Conservation (phyloP, 768 basidiomycete species). For the Gyrodon lividus region DNA sequence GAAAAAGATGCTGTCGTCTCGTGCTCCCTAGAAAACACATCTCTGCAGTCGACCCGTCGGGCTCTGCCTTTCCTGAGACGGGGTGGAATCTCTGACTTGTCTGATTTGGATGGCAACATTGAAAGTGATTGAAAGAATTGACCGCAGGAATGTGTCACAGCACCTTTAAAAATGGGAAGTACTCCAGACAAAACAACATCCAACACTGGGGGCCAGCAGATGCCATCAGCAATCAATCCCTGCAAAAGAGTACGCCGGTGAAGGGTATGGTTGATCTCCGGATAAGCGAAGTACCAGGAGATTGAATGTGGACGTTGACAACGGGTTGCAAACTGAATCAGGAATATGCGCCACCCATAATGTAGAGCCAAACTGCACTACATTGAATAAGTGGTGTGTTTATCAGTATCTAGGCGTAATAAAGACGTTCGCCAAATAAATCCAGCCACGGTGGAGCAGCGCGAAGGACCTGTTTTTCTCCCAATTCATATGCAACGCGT, state of each 20-base stretch:
- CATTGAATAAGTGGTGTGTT: too few species aligned
- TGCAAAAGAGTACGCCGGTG: neutral
- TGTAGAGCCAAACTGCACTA: neutral
- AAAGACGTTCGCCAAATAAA: neutral
- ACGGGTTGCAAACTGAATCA: slow-evolving; percentile 9
- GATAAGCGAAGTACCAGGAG: too few species aligned
- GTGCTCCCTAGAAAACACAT: slow-evolving; percentile 12
- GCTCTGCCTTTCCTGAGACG: slow-evolving; percentile 16
- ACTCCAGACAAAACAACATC: neutral
- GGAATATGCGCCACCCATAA: neutral
- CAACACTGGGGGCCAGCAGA: neutral
- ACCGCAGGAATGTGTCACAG: neutral
- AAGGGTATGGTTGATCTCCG: neutral
- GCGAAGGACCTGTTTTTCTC: too few species aligned
- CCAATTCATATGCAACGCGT: too few species aligned
- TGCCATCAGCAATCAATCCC: neutral
- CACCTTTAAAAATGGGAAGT: slow-evolving; percentile 4
- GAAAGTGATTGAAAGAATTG: neutral
- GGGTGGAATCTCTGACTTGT: slow-evolving; percentile 11
- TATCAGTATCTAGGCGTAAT: too few species aligned
- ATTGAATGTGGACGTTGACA: neutral
- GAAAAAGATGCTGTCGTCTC: neutral
- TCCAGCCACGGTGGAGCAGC: neutral
- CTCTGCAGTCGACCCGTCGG: slow-evolving; percentile 22
- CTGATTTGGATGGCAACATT: slow-evolving; percentile 15